These are phyloP conservation scores for Parastagonospora nodorum DNA, from an alignment of 2,329 filamentous ascomycete genomes.

Conservation along the genomic window DNA sequence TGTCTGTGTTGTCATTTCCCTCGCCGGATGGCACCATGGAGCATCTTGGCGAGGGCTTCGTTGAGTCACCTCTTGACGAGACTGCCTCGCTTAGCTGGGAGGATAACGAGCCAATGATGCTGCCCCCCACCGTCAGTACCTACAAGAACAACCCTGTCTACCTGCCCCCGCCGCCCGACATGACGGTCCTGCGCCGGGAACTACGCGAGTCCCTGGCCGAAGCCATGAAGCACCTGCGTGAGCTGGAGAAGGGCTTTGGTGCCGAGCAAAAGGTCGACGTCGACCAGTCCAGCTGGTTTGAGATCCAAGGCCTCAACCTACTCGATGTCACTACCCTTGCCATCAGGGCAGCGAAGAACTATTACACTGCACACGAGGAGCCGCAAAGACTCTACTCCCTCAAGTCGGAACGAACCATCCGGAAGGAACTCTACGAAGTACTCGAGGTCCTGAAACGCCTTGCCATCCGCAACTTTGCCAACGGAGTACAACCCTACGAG, in stretches of 20 bases:
- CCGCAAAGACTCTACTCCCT: slow-evolving; percentile 85
- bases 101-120: slow-evolving; percentile 74
- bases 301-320: slow-evolving; percentile 89
- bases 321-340: slow-evolving; percentile 91
- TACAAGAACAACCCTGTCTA: slow-evolving; percentile 86
- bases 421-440: slow-evolving; percentile 80
- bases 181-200: slow-evolving; percentile 75
- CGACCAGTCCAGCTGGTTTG: slow-evolving; percentile 71
- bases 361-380: slow-evolving; percentile 91
- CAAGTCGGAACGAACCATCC: slow-evolving; percentile 83
- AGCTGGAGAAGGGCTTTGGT: slow-evolving; percentile 53
- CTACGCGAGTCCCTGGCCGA: slow-evolving; percentile 71
- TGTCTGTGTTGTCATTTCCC: slow-evolving; percentile 29
- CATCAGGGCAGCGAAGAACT: slow-evolving; percentile 94
- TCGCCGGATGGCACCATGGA: slow-evolving; percentile 28
- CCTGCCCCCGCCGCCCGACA: slow-evolving; percentile 81
- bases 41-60: slow-evolving; percentile 45
- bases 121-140: slow-evolving; percentile 96
- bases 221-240: slow-evolving; percentile 69
- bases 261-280: slow-evolving; percentile 12
- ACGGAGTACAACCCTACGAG: slow-evolving; percentile 80
- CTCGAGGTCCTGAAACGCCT: slow-evolving; percentile 92
- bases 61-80: slow-evolving; percentile 61
- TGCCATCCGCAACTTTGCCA: slow-evolving; percentile 83
- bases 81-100: slow-evolving; percentile 56